Percentiles rank a stretch among this genome's conserved stretches.
These are phyloP conservation scores for Solanum gracilifrons DNA, from an alignment of 257 asterid species.

Conservation along the genomic window DNA sequence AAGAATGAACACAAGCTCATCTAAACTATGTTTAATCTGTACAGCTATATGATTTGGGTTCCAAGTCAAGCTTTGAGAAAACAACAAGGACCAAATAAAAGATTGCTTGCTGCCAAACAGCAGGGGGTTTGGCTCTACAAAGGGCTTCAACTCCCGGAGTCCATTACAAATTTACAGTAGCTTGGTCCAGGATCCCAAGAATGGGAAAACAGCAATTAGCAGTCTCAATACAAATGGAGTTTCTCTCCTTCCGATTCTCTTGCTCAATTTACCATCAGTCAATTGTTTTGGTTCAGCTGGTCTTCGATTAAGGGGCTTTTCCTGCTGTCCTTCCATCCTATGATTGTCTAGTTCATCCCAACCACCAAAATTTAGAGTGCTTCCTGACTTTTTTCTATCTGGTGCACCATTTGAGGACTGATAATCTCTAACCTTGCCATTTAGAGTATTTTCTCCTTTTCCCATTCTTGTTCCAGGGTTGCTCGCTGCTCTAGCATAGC, in stretches of 20 bases:
- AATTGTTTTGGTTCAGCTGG: conserved; percentile 7
- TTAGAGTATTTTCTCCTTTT: conserved; percentile 15
- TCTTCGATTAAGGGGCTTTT: not conserved
- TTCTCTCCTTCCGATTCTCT: conserved; percentile 38
- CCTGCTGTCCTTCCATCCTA: conserved; percentile 16
- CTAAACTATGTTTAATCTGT: not conserved
- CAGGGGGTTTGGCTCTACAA: not conserved
- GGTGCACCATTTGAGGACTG: conserved; percentile 28
- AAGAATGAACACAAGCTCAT: not conserved
- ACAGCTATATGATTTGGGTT: not conserved
- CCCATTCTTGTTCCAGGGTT: conserved; percentile 23
- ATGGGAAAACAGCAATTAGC: conserved; percentile 46
- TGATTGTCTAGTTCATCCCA: conserved; percentile 83
- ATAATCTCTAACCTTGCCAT: conserved; percentile 21
- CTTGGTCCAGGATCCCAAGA: conserved; percentile 58
- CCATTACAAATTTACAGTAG: conserved; percentile 15
- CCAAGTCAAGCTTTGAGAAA: not conserved
- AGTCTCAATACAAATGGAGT: conserved; percentile 39
- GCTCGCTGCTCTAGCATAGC: conserved; percentile 17
- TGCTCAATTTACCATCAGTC: conserved; percentile 26
- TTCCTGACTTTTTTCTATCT: conserved; percentile 9
- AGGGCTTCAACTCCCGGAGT: not conserved
- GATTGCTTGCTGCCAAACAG: not conserved
- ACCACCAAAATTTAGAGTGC: conserved; percentile 44
- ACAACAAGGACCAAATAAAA: not conserved